These are phyloP conservation scores for Cutaneotrichosporon sp. DNA, from an alignment of 1,284 basidiomycete genomes.

Conservation along the genomic window DNA sequence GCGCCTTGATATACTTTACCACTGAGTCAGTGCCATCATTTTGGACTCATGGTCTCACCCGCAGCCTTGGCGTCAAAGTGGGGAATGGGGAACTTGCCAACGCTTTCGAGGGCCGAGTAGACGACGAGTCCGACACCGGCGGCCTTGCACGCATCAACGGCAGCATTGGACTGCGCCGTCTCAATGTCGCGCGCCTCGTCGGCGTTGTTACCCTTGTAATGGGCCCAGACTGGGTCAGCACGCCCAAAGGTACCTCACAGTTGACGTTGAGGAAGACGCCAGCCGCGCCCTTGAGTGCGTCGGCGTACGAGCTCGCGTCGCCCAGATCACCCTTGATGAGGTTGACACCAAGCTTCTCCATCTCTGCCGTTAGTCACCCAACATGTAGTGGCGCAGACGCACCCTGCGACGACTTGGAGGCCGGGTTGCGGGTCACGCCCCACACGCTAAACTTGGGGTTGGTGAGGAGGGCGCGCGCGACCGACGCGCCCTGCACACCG, in stretches of 20 bases:
- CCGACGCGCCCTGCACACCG: conserved; percentile 25
- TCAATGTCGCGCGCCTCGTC: conserved; percentile 23
- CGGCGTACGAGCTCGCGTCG: conserved; percentile 26
- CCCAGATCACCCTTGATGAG: conserved; percentile 29
- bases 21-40: conserved; percentile 17
- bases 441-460: conserved; percentile 20
- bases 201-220: conserved; percentile 21
- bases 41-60: conserved; percentile 19
- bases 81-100: conserved; percentile 20
- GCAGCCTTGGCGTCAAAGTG: conserved; percentile 40
- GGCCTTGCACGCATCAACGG: conserved; percentile 17
- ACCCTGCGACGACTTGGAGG: conserved; percentile 23
- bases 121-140: conserved; percentile 22
- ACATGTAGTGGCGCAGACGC: background rate
- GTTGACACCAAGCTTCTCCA: conserved; percentile 25
- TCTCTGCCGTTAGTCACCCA: conserved; percentile 15
- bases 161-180: conserved; percentile 20
- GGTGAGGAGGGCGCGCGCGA: conserved; percentile 23
- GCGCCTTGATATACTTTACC: conserved; percentile 31
- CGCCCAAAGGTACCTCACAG: conserved; percentile 20
- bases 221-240: conserved; percentile 23
- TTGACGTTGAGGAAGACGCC: conserved; percentile 34
- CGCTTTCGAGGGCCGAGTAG: conserved; percentile 32
- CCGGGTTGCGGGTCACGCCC: conserved; percentile 30
- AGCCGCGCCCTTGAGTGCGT: conserved; percentile 28